Evolutionary conservation across 1,284 basidiomycete species (phyloP), one percentile per base, ranked within the genome.

Genomic region (Ganoderma leucocontextum): DNA sequence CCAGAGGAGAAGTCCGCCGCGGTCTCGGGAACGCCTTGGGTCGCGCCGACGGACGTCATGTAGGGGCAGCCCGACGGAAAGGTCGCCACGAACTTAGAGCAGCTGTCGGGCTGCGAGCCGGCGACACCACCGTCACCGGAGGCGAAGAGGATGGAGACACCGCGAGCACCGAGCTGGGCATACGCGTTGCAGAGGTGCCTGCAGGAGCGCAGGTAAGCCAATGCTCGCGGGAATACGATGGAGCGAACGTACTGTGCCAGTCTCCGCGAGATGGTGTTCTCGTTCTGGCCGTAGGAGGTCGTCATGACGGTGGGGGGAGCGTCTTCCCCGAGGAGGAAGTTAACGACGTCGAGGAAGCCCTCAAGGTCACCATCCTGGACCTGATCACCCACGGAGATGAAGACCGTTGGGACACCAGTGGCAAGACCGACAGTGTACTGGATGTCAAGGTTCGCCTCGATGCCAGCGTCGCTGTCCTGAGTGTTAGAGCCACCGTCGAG

Each of bases 111-210:
- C 19, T 85, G 79, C 22, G 88, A 88, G 25, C 82, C 86, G 25
- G 90, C 87, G 29, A 93, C 91, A 67, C 91, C 91, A 62, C 75
- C 79, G 72, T 90, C 91, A 64, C 91, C 91, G 65, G 87, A 89
- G 25, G 88, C 86, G 80, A 90, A 92, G 73, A 93, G 82, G 36
- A 90, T 81, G 22, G 86, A 88, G 17, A 83, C 84, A 25, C 91
- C 91, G 41, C 85, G 83, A 7, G 86, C 81, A 12, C 89, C 89
- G 61, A 93, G 85, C 71, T 87, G 84, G 25, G 88, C 89, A 66
- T 93, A 90, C 9, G 84, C 84, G 58, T 79, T 75, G 78, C 93
- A 94, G 4, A 88, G 74, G 44, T 74, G 71, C 68, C 76, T 77
- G 25, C 9, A 10, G 29, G 15, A 53, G 13, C n/a, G 6, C 19